phyloP scores from a whole-genome alignment of 2,329 filamentous ascomycete species.

The Cercospora beticola region DNA sequence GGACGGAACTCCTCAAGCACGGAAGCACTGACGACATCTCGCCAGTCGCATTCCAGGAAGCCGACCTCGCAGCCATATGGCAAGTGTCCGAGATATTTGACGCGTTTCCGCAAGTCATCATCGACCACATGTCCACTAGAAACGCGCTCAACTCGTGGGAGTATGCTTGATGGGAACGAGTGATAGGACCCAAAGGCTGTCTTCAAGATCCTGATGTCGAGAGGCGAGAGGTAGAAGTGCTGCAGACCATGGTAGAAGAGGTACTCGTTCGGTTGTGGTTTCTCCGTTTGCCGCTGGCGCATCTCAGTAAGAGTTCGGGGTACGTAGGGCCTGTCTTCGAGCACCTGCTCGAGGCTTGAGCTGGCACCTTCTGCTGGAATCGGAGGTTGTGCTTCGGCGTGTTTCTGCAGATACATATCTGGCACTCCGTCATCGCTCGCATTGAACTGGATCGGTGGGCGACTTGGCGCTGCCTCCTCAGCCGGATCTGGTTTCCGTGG shows the following conservation, averaged over 20 bases:
- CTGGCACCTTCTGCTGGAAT: constrained; percentile 6
- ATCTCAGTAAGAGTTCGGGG: constrained; percentile 49
- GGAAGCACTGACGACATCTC: constrained; percentile 75
- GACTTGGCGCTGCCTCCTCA: constrained; percentile 40
- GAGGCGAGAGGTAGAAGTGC: constrained; percentile 83
- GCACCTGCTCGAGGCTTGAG: constrained; percentile 32
- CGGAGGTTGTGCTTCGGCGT: constrained; percentile 19
- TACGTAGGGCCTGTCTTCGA: constrained; percentile 33
- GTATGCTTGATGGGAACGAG: constrained; percentile 77
- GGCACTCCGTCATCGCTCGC: constrained; percentile 47
- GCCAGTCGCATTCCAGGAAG: constrained; percentile 94
- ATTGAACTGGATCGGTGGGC: constrained; percentile 48
- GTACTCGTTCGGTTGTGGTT: constrained; percentile 58
- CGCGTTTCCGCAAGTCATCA: constrained; percentile 75
- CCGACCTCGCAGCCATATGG: constrained; percentile 88
- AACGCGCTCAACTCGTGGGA: constrained; percentile 85
- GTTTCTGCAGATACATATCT: constrained; percentile 49
- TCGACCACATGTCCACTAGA: constrained; percentile 86
- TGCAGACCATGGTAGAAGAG: constrained; percentile 86
- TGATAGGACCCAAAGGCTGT: constrained; percentile 82
- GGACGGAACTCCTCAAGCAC: constrained; percentile 72
- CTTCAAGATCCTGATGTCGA: constrained; percentile 91
- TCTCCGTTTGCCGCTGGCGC: constrained; percentile 46
- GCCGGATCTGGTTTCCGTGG: constrained; percentile 48
- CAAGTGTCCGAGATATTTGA: constrained; percentile 83